These are phyloP conservation scores for Aurantiochytrium sp. DNA, from an alignment of 108 stramenopile genomes.

Conservation along the genomic window DNA sequence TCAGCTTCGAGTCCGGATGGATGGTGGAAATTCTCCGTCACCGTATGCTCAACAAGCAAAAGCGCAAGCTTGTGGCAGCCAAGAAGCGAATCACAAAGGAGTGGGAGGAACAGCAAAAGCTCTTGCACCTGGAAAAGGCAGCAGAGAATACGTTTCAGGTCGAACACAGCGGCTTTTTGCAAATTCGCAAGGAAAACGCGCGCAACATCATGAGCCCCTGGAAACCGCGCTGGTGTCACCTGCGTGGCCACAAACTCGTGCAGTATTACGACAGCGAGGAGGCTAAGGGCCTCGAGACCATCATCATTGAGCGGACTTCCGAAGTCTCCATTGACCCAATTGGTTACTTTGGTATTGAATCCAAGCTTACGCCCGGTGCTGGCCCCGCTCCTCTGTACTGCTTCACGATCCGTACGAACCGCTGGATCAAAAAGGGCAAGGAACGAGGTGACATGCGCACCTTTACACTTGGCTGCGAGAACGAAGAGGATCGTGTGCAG, in stretches of 20 bases:
- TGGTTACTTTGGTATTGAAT: not conserved
- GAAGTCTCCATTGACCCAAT: not conserved
- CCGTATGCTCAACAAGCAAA: conserved; percentile 17
- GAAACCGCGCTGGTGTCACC: not conserved
- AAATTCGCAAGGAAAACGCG: not conserved
- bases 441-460: not conserved
- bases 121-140: not conserved
- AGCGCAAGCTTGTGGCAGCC: not conserved
- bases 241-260: not conserved
- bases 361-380: not conserved
- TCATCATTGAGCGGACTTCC: not conserved
- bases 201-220: conserved; percentile 8
- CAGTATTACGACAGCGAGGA: not conserved
- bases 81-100: not conserved
- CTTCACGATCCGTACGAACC: not conserved
- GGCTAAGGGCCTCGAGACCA: not conserved
- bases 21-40: not conserved
- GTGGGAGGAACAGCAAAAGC: not conserved
- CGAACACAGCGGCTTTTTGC: not conserved
- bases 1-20: not conserved
- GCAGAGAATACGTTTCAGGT: not conserved
- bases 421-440: not conserved
- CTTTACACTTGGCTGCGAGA: not conserved
- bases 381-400: not conserved
- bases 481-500: not conserved